These are phyloP conservation scores for Sphenostylis stenocarpa DNA, from an alignment of 306 rosid species.

Conservation along the genomic window DNA sequence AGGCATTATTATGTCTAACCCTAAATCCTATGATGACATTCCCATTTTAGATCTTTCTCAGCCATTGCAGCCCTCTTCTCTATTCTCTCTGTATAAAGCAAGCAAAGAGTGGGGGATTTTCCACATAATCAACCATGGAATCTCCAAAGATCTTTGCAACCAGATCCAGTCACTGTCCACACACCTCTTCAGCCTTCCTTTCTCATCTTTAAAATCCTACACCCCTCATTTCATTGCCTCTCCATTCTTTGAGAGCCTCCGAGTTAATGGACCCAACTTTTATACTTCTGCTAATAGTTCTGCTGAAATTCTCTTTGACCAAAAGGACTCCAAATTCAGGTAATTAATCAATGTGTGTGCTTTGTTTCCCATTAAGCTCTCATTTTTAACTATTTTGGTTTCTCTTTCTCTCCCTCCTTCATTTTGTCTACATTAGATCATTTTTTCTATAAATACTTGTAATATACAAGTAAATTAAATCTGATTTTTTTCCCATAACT, in stretches of 20 bases:
- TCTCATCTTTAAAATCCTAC: constrained; percentile 65
- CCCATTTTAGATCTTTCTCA: constrained; percentile 76
- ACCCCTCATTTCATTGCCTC: constrained; percentile 93
- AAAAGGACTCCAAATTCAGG: constrained; percentile 62
- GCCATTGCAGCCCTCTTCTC: constrained; percentile 52
- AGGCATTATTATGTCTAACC: constrained; percentile 51
- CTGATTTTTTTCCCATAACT: not conserved
- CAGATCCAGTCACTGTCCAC: constrained; percentile 52
- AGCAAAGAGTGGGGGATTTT: constrained; percentile 84
- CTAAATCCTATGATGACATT: constrained; percentile 52
- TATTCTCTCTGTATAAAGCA: constrained; percentile 55
- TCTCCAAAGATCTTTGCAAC: constrained; percentile 63
- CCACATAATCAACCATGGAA: constrained; percentile 82
- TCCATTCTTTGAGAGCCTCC: constrained; percentile 84
- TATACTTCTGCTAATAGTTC: constrained; percentile 71
- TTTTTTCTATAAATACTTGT: not conserved
- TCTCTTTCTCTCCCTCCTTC: not conserved
- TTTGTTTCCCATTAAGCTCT: not conserved
- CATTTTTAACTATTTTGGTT: not conserved
- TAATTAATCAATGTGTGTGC: not conserved
- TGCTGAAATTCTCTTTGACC: constrained; percentile 49
- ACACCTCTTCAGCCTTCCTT: constrained; percentile 61
- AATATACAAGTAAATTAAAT: not conserved
- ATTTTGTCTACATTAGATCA: not conserved
- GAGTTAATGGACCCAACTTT: constrained; percentile 75